Base-by-base conservation (phyloP, 2,329 filamentous ascomycete species). In the Phaeosphaeria sp. region DNA sequence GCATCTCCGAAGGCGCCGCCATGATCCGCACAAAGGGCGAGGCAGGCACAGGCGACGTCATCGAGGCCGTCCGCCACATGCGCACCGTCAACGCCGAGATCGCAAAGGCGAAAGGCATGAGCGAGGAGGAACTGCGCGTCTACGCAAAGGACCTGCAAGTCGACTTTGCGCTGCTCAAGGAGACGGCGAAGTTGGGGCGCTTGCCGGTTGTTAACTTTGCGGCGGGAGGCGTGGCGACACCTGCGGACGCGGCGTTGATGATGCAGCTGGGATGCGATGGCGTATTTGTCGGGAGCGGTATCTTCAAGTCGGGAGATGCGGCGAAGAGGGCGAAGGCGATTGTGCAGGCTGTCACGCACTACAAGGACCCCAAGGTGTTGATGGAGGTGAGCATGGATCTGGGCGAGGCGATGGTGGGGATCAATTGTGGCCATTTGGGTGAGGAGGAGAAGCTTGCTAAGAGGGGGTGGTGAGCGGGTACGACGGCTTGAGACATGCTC, bases 21-120 rank as follows among this genome's bases (percentile, higher is more conserved):
- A 98, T 99, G 94, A 97, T 99, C 81, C 89, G 95, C 71, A 99
- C 95, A 65, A 99, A 98, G 84, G 95, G 95, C 65, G 95, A 99
- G 82, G 95, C 95, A 39, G 95, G 95, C 62, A 98, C 95, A 0
- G 95, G 95, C 62, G 95, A 99, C 77, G 92, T 99, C 51, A 91
- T 98, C 71, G 94, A 98, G 83, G 95, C 95, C 20, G 94, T 98
- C 49, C 89, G 91, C 74, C 95, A 99, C 85, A 96, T 97, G 87
- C 91, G 95, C 74, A 92, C 91, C 11, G 91, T 98, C 64, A 95
- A 90, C 75, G 80, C 82, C 21, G 89, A 98, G 73, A 96, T 98
- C 69, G 87, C 89, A 3, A 83, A 86, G 61, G 94, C 94, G 6
- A 78, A 81, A 36, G 79, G 78, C 51, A 87, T 90, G 75, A 78